Evolutionary conservation across 2,329 filamentous ascomycete species (phyloP).

Genomic region (Claviceps sorghi): DNA sequence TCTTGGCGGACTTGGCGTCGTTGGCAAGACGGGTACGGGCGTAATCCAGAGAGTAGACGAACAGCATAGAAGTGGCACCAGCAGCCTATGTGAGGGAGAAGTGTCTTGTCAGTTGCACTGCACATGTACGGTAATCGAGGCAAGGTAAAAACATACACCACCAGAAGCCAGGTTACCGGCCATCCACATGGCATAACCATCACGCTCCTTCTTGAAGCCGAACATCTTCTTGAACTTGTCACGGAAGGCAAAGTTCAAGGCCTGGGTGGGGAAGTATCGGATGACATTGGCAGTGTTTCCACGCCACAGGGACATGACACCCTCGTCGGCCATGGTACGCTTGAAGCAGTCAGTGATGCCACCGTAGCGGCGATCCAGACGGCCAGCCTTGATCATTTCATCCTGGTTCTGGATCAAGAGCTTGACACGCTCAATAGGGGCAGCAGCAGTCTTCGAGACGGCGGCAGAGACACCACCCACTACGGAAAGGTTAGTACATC

Average conservation of each 20-base stretch:
- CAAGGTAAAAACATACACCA: constrained; percentile 58
- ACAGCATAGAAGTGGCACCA: constrained; percentile 98
- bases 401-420: constrained; percentile 99
- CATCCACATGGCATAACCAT: constrained; percentile 99
- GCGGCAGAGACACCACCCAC: constrained; percentile 99
- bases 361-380: constrained; percentile 93
- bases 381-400: constrained; percentile 98
- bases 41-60: constrained; percentile 99
- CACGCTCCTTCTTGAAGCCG: constrained; percentile 99
- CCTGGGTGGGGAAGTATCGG: constrained; percentile 99
- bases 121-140: neutral
- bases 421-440: constrained; percentile 99
- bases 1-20: constrained; percentile 98
- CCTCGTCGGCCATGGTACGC: constrained; percentile 79
- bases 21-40: constrained; percentile 99
- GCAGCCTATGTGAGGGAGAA: constrained; percentile 48
- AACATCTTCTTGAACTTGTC: constrained; percentile 99
- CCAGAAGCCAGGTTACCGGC: constrained; percentile 97
- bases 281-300: constrained; percentile 99
- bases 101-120: constrained; percentile 4
- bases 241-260: constrained; percentile 99
- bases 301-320: constrained; percentile 92
- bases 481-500: constrained; percentile 24
- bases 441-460: constrained; percentile 99
- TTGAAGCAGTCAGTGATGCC: constrained; percentile 94